These are phyloP conservation scores for Simmondsia chinensis DNA, from an alignment of 148 eudicot genomes.

Conservation along the genomic window DNA sequence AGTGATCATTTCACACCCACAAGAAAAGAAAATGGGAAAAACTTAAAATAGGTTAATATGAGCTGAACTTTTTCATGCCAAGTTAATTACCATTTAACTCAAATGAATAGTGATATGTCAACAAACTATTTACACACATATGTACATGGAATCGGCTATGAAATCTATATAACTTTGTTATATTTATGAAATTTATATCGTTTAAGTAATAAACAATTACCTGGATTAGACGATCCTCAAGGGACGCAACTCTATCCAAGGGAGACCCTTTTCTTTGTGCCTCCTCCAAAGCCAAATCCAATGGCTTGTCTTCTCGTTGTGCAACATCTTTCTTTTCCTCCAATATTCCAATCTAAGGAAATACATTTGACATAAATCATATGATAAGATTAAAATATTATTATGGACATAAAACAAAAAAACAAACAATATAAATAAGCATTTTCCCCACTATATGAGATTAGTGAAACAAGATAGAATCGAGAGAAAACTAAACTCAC, in stretches of 20 bases:
- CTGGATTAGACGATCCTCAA: conserved; percentile 33
- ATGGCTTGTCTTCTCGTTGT: conserved; percentile 13
- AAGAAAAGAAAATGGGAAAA: too few species aligned
- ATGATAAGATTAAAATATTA: conserved; percentile 2
- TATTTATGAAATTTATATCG: too few species aligned
- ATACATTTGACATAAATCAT: conserved; percentile 21
- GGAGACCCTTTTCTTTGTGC: conserved; percentile 34
- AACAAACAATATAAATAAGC: neutral
- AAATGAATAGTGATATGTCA: too few species aligned
- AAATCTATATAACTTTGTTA: too few species aligned
- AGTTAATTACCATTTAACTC: too few species aligned
- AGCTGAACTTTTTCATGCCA: too few species aligned
- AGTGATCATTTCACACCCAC: too few species aligned
- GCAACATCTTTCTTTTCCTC: neutral
- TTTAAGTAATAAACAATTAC: too few species aligned
- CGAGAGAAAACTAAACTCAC: conserved; percentile 9
- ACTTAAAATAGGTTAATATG: too few species aligned
- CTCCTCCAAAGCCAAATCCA: conserved; percentile 32
- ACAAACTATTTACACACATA: too few species aligned
- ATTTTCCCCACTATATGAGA: neutral
- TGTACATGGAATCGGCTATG: too few species aligned
- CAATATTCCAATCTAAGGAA: conserved; percentile 17
- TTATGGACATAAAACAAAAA: neutral
- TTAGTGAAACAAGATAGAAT: neutral
- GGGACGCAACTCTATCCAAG: conserved; percentile 32